Percentiles rank a stretch among this genome's conserved stretches.
Conservation (phyloP, 1,284 basidiomycete species). For the Phaffia rhodozyma region DNA sequence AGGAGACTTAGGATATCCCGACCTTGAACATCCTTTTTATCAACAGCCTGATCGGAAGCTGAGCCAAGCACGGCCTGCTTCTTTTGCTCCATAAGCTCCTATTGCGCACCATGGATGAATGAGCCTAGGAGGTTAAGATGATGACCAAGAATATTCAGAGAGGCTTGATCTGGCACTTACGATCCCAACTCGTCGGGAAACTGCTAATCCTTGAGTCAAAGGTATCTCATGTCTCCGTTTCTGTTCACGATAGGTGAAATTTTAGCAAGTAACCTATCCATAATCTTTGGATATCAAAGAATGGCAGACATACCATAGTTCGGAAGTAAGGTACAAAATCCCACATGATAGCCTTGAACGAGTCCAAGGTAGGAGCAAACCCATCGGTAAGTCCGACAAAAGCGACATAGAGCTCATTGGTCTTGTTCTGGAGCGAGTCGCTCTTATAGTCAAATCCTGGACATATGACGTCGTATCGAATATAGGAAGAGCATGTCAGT, state of each 20-base stretch:
- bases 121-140: no score
- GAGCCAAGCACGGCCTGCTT: slow-evolving; percentile 30
- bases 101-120: no score
- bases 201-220: no score
- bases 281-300: not conserved
- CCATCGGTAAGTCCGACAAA: slow-evolving; percentile 41
- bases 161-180: no score
- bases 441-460: slow-evolving; percentile 52
- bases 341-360: slow-evolving; percentile 16
- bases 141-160: no score
- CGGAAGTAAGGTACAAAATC: slow-evolving; percentile 19
- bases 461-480: no score
- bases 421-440: slow-evolving; percentile 35
- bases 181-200: no score
- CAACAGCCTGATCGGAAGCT: slow-evolving; percentile 10
- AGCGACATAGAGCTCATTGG: slow-evolving; percentile 46
- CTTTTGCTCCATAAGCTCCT: slow-evolving; percentile 44
- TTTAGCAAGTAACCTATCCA: slow-evolving; percentile 33
- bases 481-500: no score
- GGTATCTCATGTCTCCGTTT: slow-evolving; percentile 39
- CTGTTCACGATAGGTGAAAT: slow-evolving; percentile 42
- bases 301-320: slow-evolving; percentile 9
- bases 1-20: slow-evolving; percentile 46
- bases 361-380: slow-evolving; percentile 10
- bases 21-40: slow-evolving; percentile 25